Evolutionary conservation across 257 asterid species (phyloP).

Genomic region (Lycium ferocissimum): DNA sequence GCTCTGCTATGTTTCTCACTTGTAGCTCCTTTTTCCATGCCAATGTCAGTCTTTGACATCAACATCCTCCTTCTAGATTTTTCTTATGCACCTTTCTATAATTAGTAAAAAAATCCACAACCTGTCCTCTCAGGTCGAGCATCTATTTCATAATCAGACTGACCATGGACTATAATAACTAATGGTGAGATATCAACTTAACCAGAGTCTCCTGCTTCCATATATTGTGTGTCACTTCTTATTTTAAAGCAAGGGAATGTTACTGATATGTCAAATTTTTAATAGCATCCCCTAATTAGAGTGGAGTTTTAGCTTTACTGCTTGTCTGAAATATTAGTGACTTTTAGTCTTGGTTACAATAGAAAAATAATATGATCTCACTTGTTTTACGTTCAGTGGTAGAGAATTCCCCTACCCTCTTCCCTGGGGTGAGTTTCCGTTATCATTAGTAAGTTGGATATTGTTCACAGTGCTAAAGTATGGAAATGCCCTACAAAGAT

Average conservation of each 20-base stretch:
- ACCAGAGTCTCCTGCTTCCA: not conserved
- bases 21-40: not conserved
- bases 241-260: not conserved
- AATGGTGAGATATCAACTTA: slow-evolving; percentile 15
- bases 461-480: not conserved
- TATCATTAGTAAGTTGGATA: not conserved
- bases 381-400: not conserved
- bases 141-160: not conserved
- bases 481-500: not conserved
- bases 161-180: not conserved
- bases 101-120: not conserved
- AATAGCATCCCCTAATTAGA: not conserved
- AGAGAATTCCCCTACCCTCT: not conserved
- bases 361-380: slow-evolving; percentile 4
- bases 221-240: not conserved
- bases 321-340: not conserved
- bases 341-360: not conserved
- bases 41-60: not conserved
- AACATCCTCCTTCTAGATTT: not conserved
- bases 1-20: not conserved
- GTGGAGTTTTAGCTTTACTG: not conserved
- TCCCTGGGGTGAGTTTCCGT: slow-evolving; percentile 2
- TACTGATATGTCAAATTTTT: not conserved
- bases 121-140: not conserved
- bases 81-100: not conserved